phyloP scores from a whole-genome alignment of 148 eudicot genomes.

The Agrostemma githago region DNA sequence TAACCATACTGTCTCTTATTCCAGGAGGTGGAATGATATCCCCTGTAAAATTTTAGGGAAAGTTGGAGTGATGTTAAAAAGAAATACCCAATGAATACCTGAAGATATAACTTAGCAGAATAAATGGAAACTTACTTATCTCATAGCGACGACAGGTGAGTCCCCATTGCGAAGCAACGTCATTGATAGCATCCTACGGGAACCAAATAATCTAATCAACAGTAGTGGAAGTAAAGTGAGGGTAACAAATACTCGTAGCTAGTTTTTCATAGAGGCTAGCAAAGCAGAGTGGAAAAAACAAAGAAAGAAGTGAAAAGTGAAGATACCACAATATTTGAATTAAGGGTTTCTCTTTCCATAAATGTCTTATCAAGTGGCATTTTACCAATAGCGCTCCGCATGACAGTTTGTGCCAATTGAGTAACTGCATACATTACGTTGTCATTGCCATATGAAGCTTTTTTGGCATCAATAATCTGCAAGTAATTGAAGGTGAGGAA shows the following conservation, averaged over 20 bases:
- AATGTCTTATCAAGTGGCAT: slow-evolving; percentile 89
- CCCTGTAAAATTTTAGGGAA: slow-evolving; percentile 41
- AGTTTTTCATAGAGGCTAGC: no score
- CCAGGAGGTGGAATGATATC: slow-evolving; percentile 92
- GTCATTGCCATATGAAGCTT: slow-evolving; percentile 89
- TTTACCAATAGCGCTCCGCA: slow-evolving; percentile 94
- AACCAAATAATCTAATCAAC: background rate
- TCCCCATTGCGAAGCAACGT: slow-evolving; percentile 88
- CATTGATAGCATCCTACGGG: slow-evolving; percentile 69
- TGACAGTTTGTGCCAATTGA: slow-evolving; percentile 89
- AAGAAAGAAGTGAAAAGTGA: background rate
- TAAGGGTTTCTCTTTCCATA: slow-evolving; percentile 87
- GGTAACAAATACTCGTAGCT: no score
- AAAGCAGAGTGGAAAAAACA: background rate
- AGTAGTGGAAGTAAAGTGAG: background rate
- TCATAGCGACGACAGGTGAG: slow-evolving; percentile 87
- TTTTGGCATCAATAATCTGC: slow-evolving; percentile 71
- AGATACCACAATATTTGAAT: slow-evolving; percentile 87
- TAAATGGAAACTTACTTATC: slow-evolving; percentile 48
- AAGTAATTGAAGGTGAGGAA: slow-evolving; percentile 18
- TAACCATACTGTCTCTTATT: slow-evolving; percentile 85
- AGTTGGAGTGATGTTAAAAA: background rate
- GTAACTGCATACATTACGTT: slow-evolving; percentile 77
- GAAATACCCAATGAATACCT: background rate
- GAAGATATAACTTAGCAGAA: background rate